Evolutionary conservation across 2,329 filamentous ascomycete genomes (phyloP), one percentile per base, ranked within the genome.

Genomic region (Biscogniauxia sp.): DNA sequence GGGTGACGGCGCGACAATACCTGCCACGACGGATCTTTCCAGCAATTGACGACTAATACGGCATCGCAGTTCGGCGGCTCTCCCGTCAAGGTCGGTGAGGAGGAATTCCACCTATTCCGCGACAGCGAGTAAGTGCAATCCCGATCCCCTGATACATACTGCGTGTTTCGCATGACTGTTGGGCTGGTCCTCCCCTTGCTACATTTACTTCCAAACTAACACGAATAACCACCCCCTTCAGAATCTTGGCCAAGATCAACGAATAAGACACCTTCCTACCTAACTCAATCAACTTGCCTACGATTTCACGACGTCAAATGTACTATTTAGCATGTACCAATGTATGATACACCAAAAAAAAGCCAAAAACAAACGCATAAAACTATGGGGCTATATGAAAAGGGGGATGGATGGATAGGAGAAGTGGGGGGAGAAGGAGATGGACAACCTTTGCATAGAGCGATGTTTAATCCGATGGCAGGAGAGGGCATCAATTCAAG

Each of bases 201-300:
- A 32, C 11, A 13, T 32, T 32, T 13, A 2, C 28, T 32, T 7
- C 9, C 28, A 32, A 7, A 32, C 28, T 32, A 32, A 32, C 28
- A 32, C 28, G 28, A 13, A 32, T 32, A 13, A 32, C 51, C 28
- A 32, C 51, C 28, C 28, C 28, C 50, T 32, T 17, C 72, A 97
- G 94, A 78, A 92, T 99, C 70, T 88, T 99, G 64, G 95, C 95
- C 78, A 99, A 98, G 90, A 97, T 99, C 86, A 97, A 92, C 81
- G 94, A 98, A 85, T 97, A 91, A 83, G 73, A 69, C 57, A 64
- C 61, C 63, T 61, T n/a, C 15, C 37, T 45, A 17, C 37, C 37
- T 32, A 32, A 32, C 28, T 32, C 28, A 23, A 23, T 32, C 28
- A 32, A 32, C 28, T 17, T 13, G 37, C 37, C 37, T 45, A 45